These are phyloP conservation scores for Penicillium sp. DNA, from an alignment of 2,329 filamentous ascomycete species.

Conservation along the genomic window DNA sequence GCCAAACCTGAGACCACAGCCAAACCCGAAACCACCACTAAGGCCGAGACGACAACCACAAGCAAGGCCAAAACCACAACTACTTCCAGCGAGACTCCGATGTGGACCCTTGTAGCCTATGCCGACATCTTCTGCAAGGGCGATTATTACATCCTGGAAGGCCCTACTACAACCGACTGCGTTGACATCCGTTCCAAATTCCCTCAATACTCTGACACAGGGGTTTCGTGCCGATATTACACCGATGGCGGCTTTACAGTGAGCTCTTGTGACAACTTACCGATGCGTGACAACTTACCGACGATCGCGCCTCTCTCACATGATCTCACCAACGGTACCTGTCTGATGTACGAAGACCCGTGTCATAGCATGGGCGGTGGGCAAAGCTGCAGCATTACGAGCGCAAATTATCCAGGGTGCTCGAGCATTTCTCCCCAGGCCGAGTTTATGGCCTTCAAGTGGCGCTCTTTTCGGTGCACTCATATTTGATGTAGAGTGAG, in stretches of 20 bases:
- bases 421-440: too few species aligned
- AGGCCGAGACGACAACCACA: background rate
- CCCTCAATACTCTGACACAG: background rate
- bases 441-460: too few species aligned
- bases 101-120: background rate
- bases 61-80: background rate
- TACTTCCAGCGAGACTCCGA: background rate
- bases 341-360: background rate
- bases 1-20: too few species aligned
- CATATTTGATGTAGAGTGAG: too few species aligned
- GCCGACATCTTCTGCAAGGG: background rate
- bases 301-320: background rate
- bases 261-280: background rate
- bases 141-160: background rate
- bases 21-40: too few species aligned
- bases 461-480: too few species aligned
- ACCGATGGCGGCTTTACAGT: background rate
- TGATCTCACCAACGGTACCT: background rate
- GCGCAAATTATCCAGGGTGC: too few species aligned
- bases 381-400: too few species aligned
- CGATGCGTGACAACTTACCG: background rate
- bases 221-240: background rate
- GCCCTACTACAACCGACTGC: background rate
- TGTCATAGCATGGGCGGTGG: background rate
- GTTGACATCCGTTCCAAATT: background rate